phyloP scores from a whole-genome alignment of 2,329 filamentous ascomycete species.

The Talaromyces islandicus region DNA sequence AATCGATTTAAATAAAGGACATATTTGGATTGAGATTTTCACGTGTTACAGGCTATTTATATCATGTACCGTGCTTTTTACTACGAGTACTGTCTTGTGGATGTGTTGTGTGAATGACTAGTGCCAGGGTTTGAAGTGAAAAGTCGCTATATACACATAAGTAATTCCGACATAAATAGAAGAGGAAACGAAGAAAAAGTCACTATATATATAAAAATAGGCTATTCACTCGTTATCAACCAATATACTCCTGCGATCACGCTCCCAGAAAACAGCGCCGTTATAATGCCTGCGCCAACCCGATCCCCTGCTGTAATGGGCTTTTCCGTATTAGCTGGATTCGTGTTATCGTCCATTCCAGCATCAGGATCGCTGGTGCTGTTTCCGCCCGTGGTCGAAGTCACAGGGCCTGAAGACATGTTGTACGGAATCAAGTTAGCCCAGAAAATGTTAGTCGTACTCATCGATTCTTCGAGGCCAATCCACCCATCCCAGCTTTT shows the following conservation, averaged over 20 bases:
- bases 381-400: constrained; percentile 24
- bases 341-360: constrained; percentile 15
- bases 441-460: constrained; percentile 29
- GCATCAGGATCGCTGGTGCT: constrained; percentile 23
- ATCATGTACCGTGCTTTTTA: neutral
- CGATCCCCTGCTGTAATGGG: constrained; percentile 30
- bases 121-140: neutral
- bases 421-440: constrained; percentile 20
- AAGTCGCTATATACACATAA: neutral
- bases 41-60: neutral
- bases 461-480: constrained; percentile 39
- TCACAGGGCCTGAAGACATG: constrained; percentile 18
- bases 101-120: neutral
- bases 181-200: neutral
- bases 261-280: constrained; percentile 27
- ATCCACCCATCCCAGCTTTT: constrained; percentile 29
- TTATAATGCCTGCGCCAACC: constrained; percentile 40
- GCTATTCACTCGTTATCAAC: constrained; percentile 18
- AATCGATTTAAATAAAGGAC: neutral
- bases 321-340: constrained; percentile 9
- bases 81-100: neutral
- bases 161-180: neutral
- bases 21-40: neutral
- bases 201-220: neutral
- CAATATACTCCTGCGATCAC: constrained; percentile 32